Evolutionary conservation across 108 stramenopile species (phyloP), one percentile per base, ranked within the genome.

Genomic region (Bacterosira constricta): DNA sequence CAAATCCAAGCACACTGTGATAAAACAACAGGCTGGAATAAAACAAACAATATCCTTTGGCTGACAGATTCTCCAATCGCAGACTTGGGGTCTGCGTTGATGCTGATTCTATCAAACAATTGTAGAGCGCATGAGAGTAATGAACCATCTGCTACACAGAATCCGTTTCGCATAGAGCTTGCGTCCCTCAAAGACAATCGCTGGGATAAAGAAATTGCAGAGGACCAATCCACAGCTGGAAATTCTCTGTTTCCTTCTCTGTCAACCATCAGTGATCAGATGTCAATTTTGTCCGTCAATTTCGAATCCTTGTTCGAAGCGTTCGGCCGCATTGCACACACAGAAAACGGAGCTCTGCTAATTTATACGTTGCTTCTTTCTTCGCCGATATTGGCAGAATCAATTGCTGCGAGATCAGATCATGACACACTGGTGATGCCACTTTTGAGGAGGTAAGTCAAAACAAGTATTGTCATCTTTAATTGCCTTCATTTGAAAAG

Each of bases 341-440:
- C 85, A 10, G 93, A 94, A 66, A 58, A 79, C 35, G 88, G 87
- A 42, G 82, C 85, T 10, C 64, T 94, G 23, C 45, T 87, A 61
- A 69, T 94, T 4, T 91, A 94, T 51, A 94, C 89, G 1, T 25
- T 89, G 49, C 61, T 87, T 0, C 90, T 90, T 60, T 71, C 89
- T 20, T 89, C 86, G 10, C 89, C 87, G 3, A 73, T 55, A 30
- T 91, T 94, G 78, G 87, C 90, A 13, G 85, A 85, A 15, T 72
- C 75, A 4, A 31, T 90, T 27, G 83, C 74, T 34, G 90, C 86
- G 2, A 75, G 87, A 37, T 83, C 86, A 4, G 93, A 94, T 61
- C 69, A 88, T 9, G 90, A 94, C 50, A 89, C 79, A 27, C 27
- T 94, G 15, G 83, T 94, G 15, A 29, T 91, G 54, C 93, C 93